Conservation (phyloP, 2,329 filamentous ascomycete genomes). For the Mycosphaerella arachidis region DNA sequence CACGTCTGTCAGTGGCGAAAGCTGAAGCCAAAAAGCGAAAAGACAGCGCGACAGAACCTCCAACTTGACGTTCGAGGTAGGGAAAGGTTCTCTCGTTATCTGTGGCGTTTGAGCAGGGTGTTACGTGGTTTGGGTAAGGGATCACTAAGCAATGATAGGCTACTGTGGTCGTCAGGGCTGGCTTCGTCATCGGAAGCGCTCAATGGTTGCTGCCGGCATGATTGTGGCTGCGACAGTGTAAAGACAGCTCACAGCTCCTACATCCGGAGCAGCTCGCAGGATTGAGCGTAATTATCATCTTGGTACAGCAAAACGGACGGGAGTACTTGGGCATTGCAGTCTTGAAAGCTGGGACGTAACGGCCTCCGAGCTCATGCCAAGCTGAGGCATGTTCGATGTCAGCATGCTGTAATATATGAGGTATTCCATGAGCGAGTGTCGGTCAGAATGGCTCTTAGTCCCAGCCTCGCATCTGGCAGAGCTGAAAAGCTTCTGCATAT, state of each 20-base stretch:
- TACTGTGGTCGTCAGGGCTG: neutral
- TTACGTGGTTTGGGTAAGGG: neutral
- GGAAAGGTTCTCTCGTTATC: neutral
- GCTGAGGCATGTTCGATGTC: too few relatives aligned
- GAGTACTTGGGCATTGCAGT: too few relatives aligned
- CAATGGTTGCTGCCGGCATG: neutral
- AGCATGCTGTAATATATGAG: too few relatives aligned
- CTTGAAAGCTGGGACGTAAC: too few relatives aligned
- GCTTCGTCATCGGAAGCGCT: neutral
- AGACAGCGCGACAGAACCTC: neutral
- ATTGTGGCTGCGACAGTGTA: neutral
- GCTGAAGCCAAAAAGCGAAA: conserved; percentile 1
- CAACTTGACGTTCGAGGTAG: neutral
- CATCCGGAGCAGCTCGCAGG: neutral
- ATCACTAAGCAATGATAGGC: neutral
- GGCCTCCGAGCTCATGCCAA: too few relatives aligned
- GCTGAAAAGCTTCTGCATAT: too few relatives aligned
- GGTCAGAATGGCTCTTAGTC: too few relatives aligned
- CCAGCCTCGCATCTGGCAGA: too few relatives aligned
- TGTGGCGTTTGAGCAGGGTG: neutral
- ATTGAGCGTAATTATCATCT: too few relatives aligned
- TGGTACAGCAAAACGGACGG: too few relatives aligned
- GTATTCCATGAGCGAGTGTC: too few relatives aligned
- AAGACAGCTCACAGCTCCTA: neutral
- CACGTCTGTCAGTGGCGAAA: conserved; percentile 1